Percentiles rank a stretch among this genome's conserved stretches.
These are phyloP conservation scores for Solanum chacoense DNA, from an alignment of 305 asterid species.

Conservation along the genomic window DNA sequence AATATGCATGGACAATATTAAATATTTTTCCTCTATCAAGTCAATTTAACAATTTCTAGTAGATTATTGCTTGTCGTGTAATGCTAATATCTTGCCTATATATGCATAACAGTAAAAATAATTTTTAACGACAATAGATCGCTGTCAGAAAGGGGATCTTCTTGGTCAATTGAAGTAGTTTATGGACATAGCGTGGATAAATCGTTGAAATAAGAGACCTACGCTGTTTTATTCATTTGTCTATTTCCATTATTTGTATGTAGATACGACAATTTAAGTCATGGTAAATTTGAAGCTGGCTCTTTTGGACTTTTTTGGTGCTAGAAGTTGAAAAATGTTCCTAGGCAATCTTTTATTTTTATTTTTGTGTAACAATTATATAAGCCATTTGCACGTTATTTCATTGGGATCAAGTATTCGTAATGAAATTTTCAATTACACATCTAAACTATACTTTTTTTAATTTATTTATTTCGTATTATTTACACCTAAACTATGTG, in stretches of 20 bases:
- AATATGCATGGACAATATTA: background rate
- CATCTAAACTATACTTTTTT: background rate
- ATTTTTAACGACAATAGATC: too few relatives aligned
- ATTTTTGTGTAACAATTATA: background rate
- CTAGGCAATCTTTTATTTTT: background rate
- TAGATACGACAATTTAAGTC: background rate
- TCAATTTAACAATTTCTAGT: background rate
- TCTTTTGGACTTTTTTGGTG: conserved; percentile 35
- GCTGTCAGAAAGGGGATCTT: too few relatives aligned
- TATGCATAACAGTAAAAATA: too few relatives aligned
- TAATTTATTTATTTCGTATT: too few relatives aligned
- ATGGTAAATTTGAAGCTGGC: conserved; percentile 19
- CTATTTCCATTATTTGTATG: background rate
- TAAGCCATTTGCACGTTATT: conserved; percentile 18
- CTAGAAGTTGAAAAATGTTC: conserved; percentile 9
- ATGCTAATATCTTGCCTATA: background rate
- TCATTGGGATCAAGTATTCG: background rate
- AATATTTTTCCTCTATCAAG: background rate
- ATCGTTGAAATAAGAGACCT: background rate
- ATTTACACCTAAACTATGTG: background rate
- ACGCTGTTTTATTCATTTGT: background rate
- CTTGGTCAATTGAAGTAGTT: background rate
- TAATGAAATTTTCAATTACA: background rate
- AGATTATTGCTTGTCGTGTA: background rate
- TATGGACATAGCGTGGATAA: background rate